Evolutionary conservation across 345 rosid species (phyloP), one percentile per base, ranked within the genome.

Genomic region (Boechera retrofracta): DNA sequence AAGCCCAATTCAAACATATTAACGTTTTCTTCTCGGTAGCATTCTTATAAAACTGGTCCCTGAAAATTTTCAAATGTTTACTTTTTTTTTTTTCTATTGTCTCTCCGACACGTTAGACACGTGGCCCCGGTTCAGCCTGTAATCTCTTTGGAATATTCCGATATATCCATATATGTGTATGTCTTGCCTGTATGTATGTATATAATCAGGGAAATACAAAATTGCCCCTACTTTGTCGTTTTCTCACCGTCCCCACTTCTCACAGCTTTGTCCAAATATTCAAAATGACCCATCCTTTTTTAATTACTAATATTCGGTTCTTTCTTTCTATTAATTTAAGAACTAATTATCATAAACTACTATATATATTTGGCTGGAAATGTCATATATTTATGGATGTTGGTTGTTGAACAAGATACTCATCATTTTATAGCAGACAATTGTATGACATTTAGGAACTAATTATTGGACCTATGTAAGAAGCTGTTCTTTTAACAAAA

Each of bases 371-470:
- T 62, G 64, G 75, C 71, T 69, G 80, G 66, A 77, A 70, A 68
- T 77, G 65, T 77, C 47, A 77, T 45, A 44, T 63, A 63, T 64
- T 45, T 77, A 71, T 77, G 65, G 80, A 29, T 77, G 80, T 64
- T 77, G 80, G 71, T 77, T 77, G 80, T 70, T 77, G 71, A 70
- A 70, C 80, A 55, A 77, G 80, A 77, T 77, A 70, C 53, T 63
- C 65, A 7, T 70, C 28, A 64, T 33, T 45, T 63, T 26, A 35
- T 63, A 44, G 76, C 71, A 63, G 80, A 70, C 76, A 54, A 63
- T 77, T 63, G 71, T 64, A 48, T 63, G 76, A 70, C 76, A 55
- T 77, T 47, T 48, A 54, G 35, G 75, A 45, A 15, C 51, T 64
- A 77, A 71, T 62, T 54, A 45, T 64, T 64, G 44, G 67, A 55